Evolutionary conservation across 129 eudicot genomes (phyloP), one percentile per base, ranked within the genome.

Genomic region (Cynara cardunculus): DNA sequence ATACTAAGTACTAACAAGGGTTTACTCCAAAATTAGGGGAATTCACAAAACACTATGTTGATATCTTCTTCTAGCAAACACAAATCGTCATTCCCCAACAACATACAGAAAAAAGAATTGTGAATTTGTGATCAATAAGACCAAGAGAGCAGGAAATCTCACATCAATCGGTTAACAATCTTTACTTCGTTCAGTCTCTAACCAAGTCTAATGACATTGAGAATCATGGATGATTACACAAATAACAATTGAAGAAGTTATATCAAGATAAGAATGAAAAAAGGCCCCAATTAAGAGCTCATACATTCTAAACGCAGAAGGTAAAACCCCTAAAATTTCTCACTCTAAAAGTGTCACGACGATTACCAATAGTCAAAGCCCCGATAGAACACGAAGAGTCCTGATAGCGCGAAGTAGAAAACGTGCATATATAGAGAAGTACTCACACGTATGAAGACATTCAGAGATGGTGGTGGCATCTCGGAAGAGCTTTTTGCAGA

Each of bases 381-480:
- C 7, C 12, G 68, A 61, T 19, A 18, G 21, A n/a, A 62, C 5
- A 1, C 62, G 7, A 18, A 10, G 34, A 59, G 30, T 69, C 44
- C 11, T 32, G 72, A 64, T 16, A 64, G 2, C n/a, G 56, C 0
- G 12, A n/a, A 69, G 6, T 65, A 7, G 34, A 11, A 30, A 5
- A 41, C 28, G 78, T 59, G 19, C 32, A 70, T 14, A 18, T 24
- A 32, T 24, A 30, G n/a, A 39, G 21, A 62, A 69, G 1, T 10
- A 87, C 96, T 80, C 71, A 94, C 98, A 94, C 41, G 98, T 92
- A 84, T 92, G 99, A 78, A 94, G 97, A 83, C 99, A 94, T 41
- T 89, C 97, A 19, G 93, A 91, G 32, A 95, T 91, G 76, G 99
- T 95, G 14, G 97, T 95, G 67, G 99, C 99, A 32, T 92, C 91